Evolutionary conservation across 352 stramenopile species (phyloP).

Genomic region (Globisporangium carolinianum): DNA sequence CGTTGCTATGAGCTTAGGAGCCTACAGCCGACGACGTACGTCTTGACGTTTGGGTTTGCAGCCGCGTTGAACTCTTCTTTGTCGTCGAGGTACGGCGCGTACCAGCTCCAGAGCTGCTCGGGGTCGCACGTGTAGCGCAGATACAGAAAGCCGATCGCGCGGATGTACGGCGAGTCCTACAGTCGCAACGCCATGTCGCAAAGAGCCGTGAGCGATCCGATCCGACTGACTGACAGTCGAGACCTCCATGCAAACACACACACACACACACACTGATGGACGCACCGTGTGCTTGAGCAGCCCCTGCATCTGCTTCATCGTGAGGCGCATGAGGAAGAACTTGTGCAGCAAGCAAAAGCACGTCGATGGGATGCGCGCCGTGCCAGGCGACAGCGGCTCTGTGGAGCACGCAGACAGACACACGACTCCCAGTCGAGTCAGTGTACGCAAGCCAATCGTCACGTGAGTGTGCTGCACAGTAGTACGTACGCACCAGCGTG

Average conservation of each 20-base stretch:
- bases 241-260: no score
- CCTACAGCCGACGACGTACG: conserved; percentile 21
- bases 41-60: conserved; percentile 73
- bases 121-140: conserved; percentile 94
- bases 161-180: conserved; percentile 95
- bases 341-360: conserved; percentile 97
- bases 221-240: no score
- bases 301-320: conserved; percentile 94
- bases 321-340: conserved; percentile 95
- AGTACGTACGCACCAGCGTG: conserved; percentile 43
- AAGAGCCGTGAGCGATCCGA: no score
- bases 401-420: conserved; percentile 21
- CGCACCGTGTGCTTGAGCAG: conserved; percentile 87
- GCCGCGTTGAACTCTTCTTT: conserved; percentile 89
- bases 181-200: neutral
- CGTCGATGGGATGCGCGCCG: conserved; percentile 87
- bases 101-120: conserved; percentile 91
- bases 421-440: neutral
- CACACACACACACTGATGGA: neutral
- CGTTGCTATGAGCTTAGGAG: no score
- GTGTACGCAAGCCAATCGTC: neutral
- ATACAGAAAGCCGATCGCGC: conserved; percentile 96
- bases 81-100: conserved; percentile 95
- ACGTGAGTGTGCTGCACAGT: neutral
- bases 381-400: conserved; percentile 91